Evolutionary conservation across 1,139 yeast species (phyloP).

Genomic region (Diutina mesorugosa): DNA sequence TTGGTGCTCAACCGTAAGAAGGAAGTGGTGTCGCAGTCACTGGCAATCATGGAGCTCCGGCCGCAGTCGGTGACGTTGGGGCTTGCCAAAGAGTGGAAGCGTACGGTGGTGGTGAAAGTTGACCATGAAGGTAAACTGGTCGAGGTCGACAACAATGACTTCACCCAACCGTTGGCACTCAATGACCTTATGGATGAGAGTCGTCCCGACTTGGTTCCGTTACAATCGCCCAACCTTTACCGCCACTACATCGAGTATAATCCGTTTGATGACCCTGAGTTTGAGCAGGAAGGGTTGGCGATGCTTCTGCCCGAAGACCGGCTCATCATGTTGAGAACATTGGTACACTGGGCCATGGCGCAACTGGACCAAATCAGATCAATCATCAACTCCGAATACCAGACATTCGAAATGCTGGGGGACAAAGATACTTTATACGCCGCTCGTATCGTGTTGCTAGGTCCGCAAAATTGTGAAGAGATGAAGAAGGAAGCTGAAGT

Average conservation of each 20-base stretch:
- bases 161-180: background rate
- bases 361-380: background rate
- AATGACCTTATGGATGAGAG: background rate
- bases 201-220: background rate
- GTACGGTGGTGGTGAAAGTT: background rate
- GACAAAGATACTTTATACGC: background rate
- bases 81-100: background rate
- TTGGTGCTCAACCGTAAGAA: background rate
- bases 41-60: background rate
- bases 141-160: background rate
- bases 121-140: background rate
- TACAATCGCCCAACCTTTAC: background rate
- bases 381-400: background rate
- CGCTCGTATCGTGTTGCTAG: background rate
- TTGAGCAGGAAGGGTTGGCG: background rate
- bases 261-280: background rate
- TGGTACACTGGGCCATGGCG: slow-evolving; percentile 2
- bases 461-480: background rate
- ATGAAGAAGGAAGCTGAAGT: background rate
- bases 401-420: slow-evolving; percentile 1
- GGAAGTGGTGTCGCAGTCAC: background rate
- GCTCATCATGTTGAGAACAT: background rate
- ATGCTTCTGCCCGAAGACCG: background rate
- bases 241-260: background rate
- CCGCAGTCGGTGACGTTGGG: background rate